These are phyloP conservation scores for Monilinia fructigena DNA, from an alignment of 2,329 filamentous ascomycete genomes.

Conservation along the genomic window DNA sequence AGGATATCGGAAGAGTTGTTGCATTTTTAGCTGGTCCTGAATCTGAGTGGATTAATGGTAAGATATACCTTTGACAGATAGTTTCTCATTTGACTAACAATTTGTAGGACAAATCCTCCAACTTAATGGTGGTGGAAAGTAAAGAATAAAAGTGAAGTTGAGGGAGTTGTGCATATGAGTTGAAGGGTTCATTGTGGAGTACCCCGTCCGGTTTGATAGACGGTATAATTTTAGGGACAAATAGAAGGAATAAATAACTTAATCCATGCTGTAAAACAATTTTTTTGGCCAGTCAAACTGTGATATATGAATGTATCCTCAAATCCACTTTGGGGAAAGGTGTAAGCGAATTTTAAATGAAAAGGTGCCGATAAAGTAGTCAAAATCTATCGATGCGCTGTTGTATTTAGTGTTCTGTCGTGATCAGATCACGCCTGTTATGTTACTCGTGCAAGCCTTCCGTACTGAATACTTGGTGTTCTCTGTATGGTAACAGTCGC, in stretches of 20 bases:
- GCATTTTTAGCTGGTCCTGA: constrained; percentile 58
- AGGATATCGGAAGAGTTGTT: constrained; percentile 65
- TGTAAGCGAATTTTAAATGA: neutral
- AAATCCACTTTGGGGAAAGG: too few relatives aligned
- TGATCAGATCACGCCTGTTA: too few relatives aligned
- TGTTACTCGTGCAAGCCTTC: too few relatives aligned
- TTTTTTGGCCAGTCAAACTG: neutral
- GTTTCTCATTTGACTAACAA: neutral
- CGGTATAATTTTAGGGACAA: neutral
- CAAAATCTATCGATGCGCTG: neutral
- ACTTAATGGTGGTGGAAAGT: constrained; percentile 26
- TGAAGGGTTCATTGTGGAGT: neutral
- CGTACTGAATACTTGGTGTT: too few relatives aligned
- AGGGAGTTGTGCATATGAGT: constrained; percentile 11
- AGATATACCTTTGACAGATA: neutral
- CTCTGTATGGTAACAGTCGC: too few relatives aligned
- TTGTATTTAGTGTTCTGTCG: neutral
- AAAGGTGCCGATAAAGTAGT: neutral
- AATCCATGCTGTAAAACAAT: neutral
- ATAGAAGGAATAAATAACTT: neutral
- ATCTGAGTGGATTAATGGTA: constrained; percentile 45
- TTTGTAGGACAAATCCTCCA: constrained; percentile 23
- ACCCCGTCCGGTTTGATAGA: neutral
- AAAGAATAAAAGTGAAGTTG: neutral
- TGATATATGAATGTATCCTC: neutral